Percentiles rank a stretch among this genome's conserved stretches.
Evolutionary conservation across 805 yeast genomes (phyloP).

Genomic region (Lachancea lanzarotensis): DNA sequence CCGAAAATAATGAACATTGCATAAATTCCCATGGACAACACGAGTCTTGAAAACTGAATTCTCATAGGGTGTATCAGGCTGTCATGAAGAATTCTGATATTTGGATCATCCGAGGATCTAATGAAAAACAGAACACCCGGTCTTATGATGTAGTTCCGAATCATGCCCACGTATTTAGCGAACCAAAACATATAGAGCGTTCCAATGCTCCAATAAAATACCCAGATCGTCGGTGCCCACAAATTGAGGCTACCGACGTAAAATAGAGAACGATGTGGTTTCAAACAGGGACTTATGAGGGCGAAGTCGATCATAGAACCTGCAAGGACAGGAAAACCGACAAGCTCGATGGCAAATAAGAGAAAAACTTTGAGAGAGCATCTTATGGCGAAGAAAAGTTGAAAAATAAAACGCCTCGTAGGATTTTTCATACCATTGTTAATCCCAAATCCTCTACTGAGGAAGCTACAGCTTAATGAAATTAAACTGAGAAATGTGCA

Average conservation of each 20-base stretch:
- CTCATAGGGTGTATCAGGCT: slow-evolving; percentile 71
- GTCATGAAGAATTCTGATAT: slow-evolving; percentile 77
- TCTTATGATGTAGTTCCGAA: slow-evolving; percentile 63
- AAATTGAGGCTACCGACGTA: slow-evolving; percentile 20
- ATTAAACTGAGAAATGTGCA: slow-evolving; percentile 19
- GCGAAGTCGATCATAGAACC: slow-evolving; percentile 73
- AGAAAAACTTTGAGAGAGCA: slow-evolving; percentile 68
- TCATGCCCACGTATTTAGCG: slow-evolving; percentile 82
- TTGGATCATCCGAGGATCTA: slow-evolving; percentile 91
- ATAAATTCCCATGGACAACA: slow-evolving; percentile 67
- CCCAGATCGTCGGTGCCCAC: slow-evolving; percentile 24
- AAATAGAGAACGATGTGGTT: slow-evolving; percentile 11
- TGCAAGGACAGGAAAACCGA: slow-evolving; percentile 81
- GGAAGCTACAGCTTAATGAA: slow-evolving; percentile 21
- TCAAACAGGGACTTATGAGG: slow-evolving; percentile 30
- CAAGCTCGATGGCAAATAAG: slow-evolving; percentile 70
- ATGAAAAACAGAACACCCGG: slow-evolving; percentile 89
- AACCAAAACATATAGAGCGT: slow-evolving; percentile 81
- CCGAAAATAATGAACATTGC: slow-evolving; percentile 67
- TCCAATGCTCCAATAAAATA: slow-evolving; percentile 61
- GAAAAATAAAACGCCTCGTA: slow-evolving; percentile 44
- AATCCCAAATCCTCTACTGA: slow-evolving; percentile 24
- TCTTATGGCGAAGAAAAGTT: slow-evolving; percentile 45
- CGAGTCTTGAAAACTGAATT: slow-evolving; percentile 66
- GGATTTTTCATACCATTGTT: slow-evolving; percentile 27